These are phyloP conservation scores for Chiua virens DNA, from an alignment of 768 basidiomycete species.

Conservation along the genomic window DNA sequence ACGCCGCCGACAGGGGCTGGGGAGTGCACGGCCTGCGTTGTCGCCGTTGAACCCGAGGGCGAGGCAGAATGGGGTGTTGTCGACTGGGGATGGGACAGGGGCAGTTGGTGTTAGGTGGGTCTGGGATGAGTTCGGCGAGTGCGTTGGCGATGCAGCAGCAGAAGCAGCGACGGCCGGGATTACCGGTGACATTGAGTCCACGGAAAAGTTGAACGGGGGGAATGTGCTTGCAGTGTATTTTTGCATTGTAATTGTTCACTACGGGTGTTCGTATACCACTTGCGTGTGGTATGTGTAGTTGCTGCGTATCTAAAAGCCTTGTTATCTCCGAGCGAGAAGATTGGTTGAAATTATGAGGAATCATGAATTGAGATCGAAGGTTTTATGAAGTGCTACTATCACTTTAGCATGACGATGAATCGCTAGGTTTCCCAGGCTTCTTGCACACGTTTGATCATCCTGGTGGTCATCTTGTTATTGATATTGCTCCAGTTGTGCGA, in stretches of 20 bases:
- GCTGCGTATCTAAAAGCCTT: no score
- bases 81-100: no score
- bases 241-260: not conserved
- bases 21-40: constrained; percentile 42
- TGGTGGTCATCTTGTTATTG: constrained; percentile 4
- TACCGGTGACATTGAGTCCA: constrained; percentile 40
- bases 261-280: no score
- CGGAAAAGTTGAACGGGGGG: constrained; percentile 24
- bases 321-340: no score
- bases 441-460: not conserved
- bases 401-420: no score
- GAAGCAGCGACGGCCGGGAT: constrained; percentile 40
- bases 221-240: not conserved
- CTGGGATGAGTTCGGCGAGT: constrained; percentile 10
- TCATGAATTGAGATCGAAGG: no score
- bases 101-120: constrained; percentile 35
- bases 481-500: not conserved
- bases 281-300: no score
- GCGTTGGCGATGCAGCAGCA: constrained; percentile 34
- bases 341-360: no score
- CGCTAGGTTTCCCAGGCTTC: no score
- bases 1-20: constrained; percentile 26
- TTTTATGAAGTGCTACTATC: no score
- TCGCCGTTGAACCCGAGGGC: constrained; percentile 77
- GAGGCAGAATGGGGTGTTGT: constrained; percentile 45